phyloP scores from a whole-genome alignment of 805 yeast species.

The Zygosaccharomyces bisporus region DNA sequence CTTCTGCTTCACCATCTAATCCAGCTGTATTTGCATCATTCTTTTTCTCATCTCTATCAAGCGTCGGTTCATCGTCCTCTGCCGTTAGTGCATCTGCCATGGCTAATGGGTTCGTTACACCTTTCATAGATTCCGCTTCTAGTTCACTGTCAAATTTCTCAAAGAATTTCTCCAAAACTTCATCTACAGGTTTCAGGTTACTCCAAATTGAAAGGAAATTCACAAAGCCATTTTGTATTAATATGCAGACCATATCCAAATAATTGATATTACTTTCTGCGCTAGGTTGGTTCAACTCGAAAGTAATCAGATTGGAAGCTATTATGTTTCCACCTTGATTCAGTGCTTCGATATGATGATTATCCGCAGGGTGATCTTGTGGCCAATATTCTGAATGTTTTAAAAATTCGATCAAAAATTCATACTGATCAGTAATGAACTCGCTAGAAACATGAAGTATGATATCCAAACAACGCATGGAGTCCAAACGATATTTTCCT shows the following conservation, averaged over 20 bases:
- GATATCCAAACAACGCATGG: conserved; percentile 62
- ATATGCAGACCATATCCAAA: conserved; percentile 47
- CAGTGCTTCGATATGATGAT: conserved; percentile 34
- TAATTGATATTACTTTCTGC: conserved; percentile 26
- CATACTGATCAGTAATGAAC: conserved; percentile 42
- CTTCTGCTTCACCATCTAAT: neutral
- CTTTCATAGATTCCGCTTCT: conserved; percentile 54
- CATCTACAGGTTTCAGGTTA: conserved; percentile 51
- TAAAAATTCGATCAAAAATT: conserved; percentile 49
- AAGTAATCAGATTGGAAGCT: conserved; percentile 53
- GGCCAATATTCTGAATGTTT: conserved; percentile 70
- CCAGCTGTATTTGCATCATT: neutral
- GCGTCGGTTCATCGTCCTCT: conserved; percentile 54
- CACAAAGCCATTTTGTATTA: conserved; percentile 64
- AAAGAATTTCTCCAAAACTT: conserved; percentile 44
- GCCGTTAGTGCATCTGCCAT: conserved; percentile 78
- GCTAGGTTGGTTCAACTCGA: conserved; percentile 33
- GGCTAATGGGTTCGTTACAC: conserved; percentile 76
- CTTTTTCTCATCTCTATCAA: conserved; percentile 10
- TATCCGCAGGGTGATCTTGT: conserved; percentile 30
- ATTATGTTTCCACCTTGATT: conserved; percentile 51
- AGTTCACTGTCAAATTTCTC: conserved; percentile 43
- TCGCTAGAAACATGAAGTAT: conserved; percentile 51
- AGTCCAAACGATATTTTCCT: conserved; percentile 75
- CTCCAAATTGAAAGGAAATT: conserved; percentile 59